Evolutionary conservation across 2,329 filamentous ascomycete genomes (phyloP).

Genomic region (Rhynchosporium secalis): DNA sequence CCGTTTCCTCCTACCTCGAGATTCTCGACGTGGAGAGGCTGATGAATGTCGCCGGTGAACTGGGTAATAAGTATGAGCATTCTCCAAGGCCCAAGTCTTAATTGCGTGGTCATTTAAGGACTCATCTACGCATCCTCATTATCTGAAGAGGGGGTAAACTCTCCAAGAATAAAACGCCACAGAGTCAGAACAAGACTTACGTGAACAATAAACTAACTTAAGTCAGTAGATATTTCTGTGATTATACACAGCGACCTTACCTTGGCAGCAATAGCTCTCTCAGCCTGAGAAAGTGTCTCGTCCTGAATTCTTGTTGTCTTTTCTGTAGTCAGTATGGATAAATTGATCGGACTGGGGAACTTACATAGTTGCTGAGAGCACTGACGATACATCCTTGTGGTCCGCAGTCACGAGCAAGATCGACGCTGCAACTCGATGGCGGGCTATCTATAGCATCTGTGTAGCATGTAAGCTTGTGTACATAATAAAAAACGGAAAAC

Average conservation of each 20-base stretch:
- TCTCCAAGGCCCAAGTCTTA: background rate
- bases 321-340: background rate
- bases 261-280: slow-evolving; percentile 59
- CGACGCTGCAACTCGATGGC: slow-evolving; percentile 56
- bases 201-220: slow-evolving; percentile 34
- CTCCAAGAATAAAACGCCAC: no score
- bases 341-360: background rate
- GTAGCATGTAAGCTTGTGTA: no score
- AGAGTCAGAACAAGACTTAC: slow-evolving; percentile 31
- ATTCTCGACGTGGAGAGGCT: slow-evolving; percentile 67
- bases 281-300: slow-evolving; percentile 44
- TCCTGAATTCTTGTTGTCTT: slow-evolving; percentile 30
- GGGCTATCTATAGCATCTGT: slow-evolving; percentile 62
- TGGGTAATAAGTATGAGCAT: slow-evolving; percentile 43
- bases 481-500: no score
- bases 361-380: slow-evolving; percentile 37
- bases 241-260: slow-evolving; percentile 19
- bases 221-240: no score
- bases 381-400: slow-evolving; percentile 59
- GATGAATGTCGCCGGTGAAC: slow-evolving; percentile 61
- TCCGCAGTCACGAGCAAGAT: slow-evolving; percentile 58
- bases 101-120: background rate
- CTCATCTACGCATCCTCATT: no score
- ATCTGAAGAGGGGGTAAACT: no score
- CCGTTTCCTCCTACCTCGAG: slow-evolving; percentile 67